Base-by-base conservation (phyloP, 1,284 basidiomycete genomes). In the Ceratobasidium sp. region DNA sequence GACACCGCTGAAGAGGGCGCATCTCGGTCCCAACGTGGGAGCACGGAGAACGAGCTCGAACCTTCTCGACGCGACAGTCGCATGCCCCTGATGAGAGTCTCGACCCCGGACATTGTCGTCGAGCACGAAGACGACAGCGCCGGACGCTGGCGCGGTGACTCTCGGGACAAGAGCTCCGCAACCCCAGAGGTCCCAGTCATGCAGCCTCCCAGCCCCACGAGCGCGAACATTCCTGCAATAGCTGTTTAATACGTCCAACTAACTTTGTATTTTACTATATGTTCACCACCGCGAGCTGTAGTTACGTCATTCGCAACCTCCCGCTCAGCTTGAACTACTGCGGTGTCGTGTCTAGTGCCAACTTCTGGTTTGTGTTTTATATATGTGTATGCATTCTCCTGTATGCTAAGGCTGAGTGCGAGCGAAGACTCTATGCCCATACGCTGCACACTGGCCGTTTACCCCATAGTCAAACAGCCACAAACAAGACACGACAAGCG, bases 221-320 rank as follows among this genome's bases (percentile, higher is more conserved):
- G 59, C 46, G 43, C 71, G 43, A 51, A 46, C 32, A 25, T 59
- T 29, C 59, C 44, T 37, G 44, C 71, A 15, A 49, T 65, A 13
- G 61, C 71, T 52, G 71, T 51, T 22, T 64, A 9, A 65, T 44
- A 22, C 13, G 40, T 32, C 19, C 5, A 37, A 34, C 40, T 73
- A 44, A 46, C 62, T 49, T 49, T 73, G 57, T 62, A 73, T 62
- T 73, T 51, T 73, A 73, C 19, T 44, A 61, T 61, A 51, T 40
- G 22, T 62, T 37, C 49, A 25, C 54, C 43, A 22, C 11, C 52
- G 2, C 34, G 29, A 64, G 71, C 40, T 65, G 65, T 49, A 64
- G 46, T 74, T 74, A 64, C 71, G 71, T 74, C 71, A 74, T 59
- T 70, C 46, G 52, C 51, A 54, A 67, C 65, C 52, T 37, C 46